phyloP scores from a whole-genome alignment of 2,329 filamentous ascomycete species.

The Incumbomyces lentus region DNA sequence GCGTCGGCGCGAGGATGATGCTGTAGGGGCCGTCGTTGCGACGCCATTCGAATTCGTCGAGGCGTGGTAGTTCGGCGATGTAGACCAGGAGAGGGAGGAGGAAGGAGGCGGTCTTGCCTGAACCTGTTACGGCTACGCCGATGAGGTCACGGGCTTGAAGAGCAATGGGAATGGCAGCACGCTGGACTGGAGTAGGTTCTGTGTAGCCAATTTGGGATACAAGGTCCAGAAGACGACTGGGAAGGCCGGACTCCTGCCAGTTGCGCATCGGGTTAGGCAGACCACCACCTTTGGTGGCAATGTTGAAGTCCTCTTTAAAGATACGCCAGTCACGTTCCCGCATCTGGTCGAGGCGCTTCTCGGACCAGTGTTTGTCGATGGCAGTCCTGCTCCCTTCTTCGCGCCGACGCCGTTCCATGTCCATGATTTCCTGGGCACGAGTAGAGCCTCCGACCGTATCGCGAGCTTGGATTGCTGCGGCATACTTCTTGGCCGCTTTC shows the following conservation, averaged over 20 bases:
- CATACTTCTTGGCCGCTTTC: slow-evolving; percentile 43
- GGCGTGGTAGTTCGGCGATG: slow-evolving; percentile 76
- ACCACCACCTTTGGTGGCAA: slow-evolving; percentile 79
- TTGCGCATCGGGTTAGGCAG: slow-evolving; percentile 95
- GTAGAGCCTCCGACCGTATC: slow-evolving; percentile 67
- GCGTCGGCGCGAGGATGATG: slow-evolving; percentile 91
- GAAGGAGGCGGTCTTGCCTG: slow-evolving; percentile 95
- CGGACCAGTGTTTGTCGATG: slow-evolving; percentile 88
- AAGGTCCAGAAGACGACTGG: slow-evolving; percentile 66
- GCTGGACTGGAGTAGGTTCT: slow-evolving; percentile 83
- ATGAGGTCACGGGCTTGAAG: slow-evolving; percentile 91
- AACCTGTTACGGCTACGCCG: slow-evolving; percentile 94
- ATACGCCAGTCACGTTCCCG: slow-evolving; percentile 97
- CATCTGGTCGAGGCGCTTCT: slow-evolving; percentile 89
- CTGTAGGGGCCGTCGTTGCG: slow-evolving; percentile 94
- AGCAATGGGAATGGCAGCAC: slow-evolving; percentile 90
- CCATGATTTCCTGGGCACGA: slow-evolving; percentile 68
- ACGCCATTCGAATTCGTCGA: slow-evolving; percentile 70
- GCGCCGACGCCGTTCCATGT: slow-evolving; percentile 69
- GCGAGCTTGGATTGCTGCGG: slow-evolving; percentile 60
- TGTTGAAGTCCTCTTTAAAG: slow-evolving; percentile 98
- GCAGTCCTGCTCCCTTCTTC: slow-evolving; percentile 63
- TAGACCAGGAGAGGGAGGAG: slow-evolving; percentile 85
- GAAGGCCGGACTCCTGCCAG: slow-evolving; percentile 78
- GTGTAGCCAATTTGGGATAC: slow-evolving; percentile 78